Base-by-base conservation (phyloP, 352 stramenopile genomes). In the Globisporangium splendens region DNA sequence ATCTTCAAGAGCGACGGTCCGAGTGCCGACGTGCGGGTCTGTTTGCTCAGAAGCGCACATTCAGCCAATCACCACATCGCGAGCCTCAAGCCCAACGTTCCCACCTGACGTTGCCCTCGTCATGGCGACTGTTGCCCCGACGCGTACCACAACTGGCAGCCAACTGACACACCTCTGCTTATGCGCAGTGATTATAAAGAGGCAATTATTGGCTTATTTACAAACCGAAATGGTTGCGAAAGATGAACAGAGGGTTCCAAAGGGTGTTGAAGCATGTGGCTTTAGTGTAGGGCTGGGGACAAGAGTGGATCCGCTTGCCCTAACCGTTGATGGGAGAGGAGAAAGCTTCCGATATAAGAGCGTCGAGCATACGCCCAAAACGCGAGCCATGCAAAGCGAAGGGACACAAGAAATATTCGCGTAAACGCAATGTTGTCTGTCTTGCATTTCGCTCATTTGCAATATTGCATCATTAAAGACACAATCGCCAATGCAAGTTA, bases 31-130 rank as follows among this genome's bases (percentile, higher is more conserved):
- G 50, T 56, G 50, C 50, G 33, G 35, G 17, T 11, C 41, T 50
- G 53, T 59, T 59, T 59, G 53, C 35, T 41, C 35, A 41, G 12
- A 41, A 41, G 12, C 35, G 3, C 54, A 60, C 54, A 60, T 60
- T 60, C 54, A 52, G 54, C 54, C 54, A 60, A 60, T 60, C 54
- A 60, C 31, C 35, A 44, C 54, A 60, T 31, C 54, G 44, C n/a
- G 52, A 50, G 15, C 8, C 15, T 7, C 12, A 22, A 12, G 1
- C 48, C 51, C 39, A 50, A 49, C 51, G 46, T 57, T 57, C 51
- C 12, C 39, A 21, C 51, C 51, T 57, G 51, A 57, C 51, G 51
- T 57, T 57, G 51, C 51, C 51, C 51, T 57, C 51, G 51, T 57
- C 38, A 57, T 57, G 50, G 38, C 50, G 35, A 48, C 50, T 42